Evolutionary conservation across 768 basidiomycete species (phyloP).

Genomic region (Pisolithus marmoratus): DNA sequence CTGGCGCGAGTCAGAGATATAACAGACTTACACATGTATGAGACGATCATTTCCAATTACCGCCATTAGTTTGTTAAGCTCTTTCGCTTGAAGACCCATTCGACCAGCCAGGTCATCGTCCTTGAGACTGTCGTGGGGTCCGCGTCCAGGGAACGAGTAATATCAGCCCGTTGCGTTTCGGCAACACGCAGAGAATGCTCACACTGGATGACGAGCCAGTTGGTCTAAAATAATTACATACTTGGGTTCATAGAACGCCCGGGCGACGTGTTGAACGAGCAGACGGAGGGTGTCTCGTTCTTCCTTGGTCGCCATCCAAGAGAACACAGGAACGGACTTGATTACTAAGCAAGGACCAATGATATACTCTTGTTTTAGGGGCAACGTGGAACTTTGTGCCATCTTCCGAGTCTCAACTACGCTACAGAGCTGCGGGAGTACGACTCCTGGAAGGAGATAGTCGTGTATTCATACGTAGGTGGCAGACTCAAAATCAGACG

Average conservation of each 20-base stretch:
- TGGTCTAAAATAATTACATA: slow-evolving; percentile 92
- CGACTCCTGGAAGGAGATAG: no score
- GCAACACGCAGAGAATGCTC: slow-evolving; percentile 44
- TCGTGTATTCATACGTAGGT: no score
- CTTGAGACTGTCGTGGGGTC: slow-evolving; percentile 60
- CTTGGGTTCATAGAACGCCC: slow-evolving; percentile 92
- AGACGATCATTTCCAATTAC: slow-evolving; percentile 73
- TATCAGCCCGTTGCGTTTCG: slow-evolving; percentile 17
- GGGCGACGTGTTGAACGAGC: slow-evolving; percentile 88
- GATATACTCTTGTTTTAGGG: no score
- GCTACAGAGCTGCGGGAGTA: no score
- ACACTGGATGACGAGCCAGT: slow-evolving; percentile 90
- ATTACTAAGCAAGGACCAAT: no score
- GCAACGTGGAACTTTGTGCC: no score
- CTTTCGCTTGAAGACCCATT: slow-evolving; percentile 85
- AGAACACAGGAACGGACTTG: no score
- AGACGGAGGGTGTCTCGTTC: slow-evolving; percentile 78
- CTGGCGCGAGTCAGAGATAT: not conserved
- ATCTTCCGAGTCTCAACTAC: no score
- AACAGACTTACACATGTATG: slow-evolving; percentile 60
- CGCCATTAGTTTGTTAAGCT: slow-evolving; percentile 85
- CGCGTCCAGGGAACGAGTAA: slow-evolving; percentile 1
- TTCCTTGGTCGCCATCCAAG: slow-evolving; percentile 61
- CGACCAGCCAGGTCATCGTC: slow-evolving; percentile 91
- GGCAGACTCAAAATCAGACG: no score